These are phyloP conservation scores for Colletotrichum orbiculare DNA, from an alignment of 2,329 filamentous ascomycete species.

Conservation along the genomic window DNA sequence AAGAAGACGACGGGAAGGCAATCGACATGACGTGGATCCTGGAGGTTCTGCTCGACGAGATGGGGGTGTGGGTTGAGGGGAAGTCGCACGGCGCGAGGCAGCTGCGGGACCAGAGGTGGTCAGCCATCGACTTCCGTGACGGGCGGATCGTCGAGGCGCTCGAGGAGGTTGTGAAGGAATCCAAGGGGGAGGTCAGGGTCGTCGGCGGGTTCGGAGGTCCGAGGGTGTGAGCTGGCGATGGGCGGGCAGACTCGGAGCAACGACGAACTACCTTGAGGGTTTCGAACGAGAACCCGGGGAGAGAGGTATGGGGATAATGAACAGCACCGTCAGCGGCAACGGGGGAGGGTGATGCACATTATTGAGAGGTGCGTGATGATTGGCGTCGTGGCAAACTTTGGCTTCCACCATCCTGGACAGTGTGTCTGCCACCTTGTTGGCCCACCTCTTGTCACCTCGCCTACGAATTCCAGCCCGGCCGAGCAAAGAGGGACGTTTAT, in stretches of 20 bases:
- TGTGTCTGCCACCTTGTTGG: too few species aligned
- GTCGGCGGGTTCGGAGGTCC: conserved; percentile 50
- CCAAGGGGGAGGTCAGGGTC: conserved; percentile 40
- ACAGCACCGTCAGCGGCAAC: too few species aligned
- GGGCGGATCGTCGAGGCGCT: conserved; percentile 55
- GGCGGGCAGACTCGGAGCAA: not conserved
- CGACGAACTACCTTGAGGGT: not conserved
- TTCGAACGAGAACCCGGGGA: not conserved
- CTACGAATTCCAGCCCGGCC: too few species aligned
- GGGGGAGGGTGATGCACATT: too few species aligned
- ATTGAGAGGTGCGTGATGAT: too few species aligned
- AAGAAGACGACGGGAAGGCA: conserved; percentile 12
- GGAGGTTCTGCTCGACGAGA: conserved; percentile 64
- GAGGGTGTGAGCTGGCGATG: conserved; percentile 40
- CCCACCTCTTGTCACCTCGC: too few species aligned
- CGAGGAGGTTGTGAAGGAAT: conserved; percentile 31
- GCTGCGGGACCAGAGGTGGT: conserved; percentile 65
- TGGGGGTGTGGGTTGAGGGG: conserved; percentile 55
- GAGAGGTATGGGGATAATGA: not conserved
- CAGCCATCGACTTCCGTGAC: conserved; percentile 55
- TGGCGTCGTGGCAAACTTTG: too few species aligned
- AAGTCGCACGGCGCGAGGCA: conserved; percentile 42
- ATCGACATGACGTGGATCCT: conserved; percentile 54
- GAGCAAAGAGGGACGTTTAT: too few species aligned
- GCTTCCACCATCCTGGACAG: too few species aligned